Base-by-base conservation (phyloP, 768 basidiomycete genomes). In the Lentinula edodes region DNA sequence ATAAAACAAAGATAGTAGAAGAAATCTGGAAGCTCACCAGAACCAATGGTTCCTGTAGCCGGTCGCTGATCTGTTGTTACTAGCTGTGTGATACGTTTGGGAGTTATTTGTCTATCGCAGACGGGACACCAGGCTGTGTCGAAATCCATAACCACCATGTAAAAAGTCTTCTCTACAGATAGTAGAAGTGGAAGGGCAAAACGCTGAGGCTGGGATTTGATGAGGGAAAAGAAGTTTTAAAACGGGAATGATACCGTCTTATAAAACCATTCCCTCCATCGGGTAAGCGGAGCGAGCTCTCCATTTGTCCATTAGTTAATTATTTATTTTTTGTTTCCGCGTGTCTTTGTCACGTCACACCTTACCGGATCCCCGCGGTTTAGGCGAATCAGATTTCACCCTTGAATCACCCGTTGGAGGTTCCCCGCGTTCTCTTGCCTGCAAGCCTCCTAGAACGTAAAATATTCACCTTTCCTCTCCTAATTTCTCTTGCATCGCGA, bases 61-160 rank as follows among this genome's bases (percentile, higher is more conserved):
- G 46, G 67, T 60, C 69, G 64, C n/a, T 48, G 62, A 6, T 66
- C 34, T n/a, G 64, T 68, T 71, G 36, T 62, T 15, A 81, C 72
- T 2, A 80, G 78, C 1, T 79, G 68, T 32, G 78, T 68, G 45
- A 74, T 76, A 65, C 89, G 87, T 70, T 90, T 90, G n/a, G 91
- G 91, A n/a, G 83, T 75, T 66, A 93, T 91, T 64, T 88, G 87
- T 66, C 83, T 78, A 67, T 86, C 83, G 78, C 91, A 93, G 68
- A 83, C 84, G 54, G 89, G 88, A 81, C 91, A 93, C 88, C 88
- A 93, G 60, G 85, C 77, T 64, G 86, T 80, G 75, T 90, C 90
- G 75, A 86, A 79, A 68, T 75, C 69, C 64, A 71, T 66, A 69
- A 67, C 73, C 75, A 54, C 57, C 32, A 48, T 48, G 46, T 48